phyloP scores from a whole-genome alignment of 495 filamentous ascomycete genomes.

The Aspergillus baeticus region DNA sequence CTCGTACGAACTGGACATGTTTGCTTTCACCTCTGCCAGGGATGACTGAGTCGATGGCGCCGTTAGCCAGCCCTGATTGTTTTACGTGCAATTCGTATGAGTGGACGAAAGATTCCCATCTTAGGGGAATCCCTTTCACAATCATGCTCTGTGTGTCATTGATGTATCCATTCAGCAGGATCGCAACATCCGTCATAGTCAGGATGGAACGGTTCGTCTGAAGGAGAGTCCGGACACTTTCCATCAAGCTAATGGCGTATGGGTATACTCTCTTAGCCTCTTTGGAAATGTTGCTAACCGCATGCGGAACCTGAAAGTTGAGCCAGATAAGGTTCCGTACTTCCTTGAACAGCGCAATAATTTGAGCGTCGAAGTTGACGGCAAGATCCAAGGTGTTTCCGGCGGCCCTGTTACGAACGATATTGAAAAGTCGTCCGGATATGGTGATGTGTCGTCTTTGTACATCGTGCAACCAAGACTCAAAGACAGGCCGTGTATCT shows the following conservation, averaged over 20 bases:
- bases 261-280: constrained; percentile 97
- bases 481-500: constrained; percentile 87
- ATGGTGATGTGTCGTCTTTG: constrained; percentile 84
- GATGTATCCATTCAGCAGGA: constrained; percentile 84
- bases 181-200: constrained; percentile 79
- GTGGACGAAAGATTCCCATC: constrained; percentile 97
- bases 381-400: constrained; percentile 82
- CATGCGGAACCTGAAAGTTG: constrained; percentile 87
- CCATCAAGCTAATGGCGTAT: constrained; percentile 96
- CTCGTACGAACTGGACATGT: constrained; percentile 92
- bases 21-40: constrained; percentile 73
- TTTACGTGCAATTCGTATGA: constrained; percentile 90
- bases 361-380: constrained; percentile 95
- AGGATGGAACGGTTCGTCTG: constrained; percentile 82
- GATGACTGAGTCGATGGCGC: constrained; percentile 56
- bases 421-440: constrained; percentile 84
- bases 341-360: constrained; percentile 97
- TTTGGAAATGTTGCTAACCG: constrained; percentile 91
- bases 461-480: constrained; percentile 92
- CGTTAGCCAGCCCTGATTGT: constrained; percentile 58
- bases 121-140: constrained; percentile 78
- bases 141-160: constrained; percentile 82
- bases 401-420: constrained; percentile 79
- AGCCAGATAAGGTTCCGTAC: constrained; percentile 95
- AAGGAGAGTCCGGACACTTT: constrained; percentile 84